Base-by-base conservation (phyloP, 1,139 yeast species). In the Suhomyces bokatorum region DNA sequence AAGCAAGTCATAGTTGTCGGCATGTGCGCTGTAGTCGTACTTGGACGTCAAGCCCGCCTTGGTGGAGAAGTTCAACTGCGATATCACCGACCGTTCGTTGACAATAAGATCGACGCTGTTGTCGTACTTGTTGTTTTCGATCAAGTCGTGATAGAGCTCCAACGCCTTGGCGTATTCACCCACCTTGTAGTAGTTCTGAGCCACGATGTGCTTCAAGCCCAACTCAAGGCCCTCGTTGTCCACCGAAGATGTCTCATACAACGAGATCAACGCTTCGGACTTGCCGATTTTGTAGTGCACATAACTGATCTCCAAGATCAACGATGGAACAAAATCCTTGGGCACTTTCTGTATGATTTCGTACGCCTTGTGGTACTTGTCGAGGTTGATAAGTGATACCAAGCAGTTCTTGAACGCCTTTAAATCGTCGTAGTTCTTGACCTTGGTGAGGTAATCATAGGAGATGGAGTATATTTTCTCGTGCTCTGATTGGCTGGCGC, bases 111-210 rank as follows among this genome's bases (percentile, higher is more conserved):
- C 98, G 39, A 75, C 57, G 30, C 57, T 50, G 51, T 56, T 66
- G 50, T 73, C 78, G 37, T 64, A 59, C 42, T 64, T 59, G 37
- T 64, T 62, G 44, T 65, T 62, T 7, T 55, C 39, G 24, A 80
- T 62, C 45, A 88, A 67, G 5, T 68, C 66, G 40, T 75, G 66
- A 59, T 88, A 89, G 4, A 87, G 54, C 6, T 65, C 60, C 49
- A 78, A 70, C 0, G 96, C 83, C 37, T 75, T 73, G 1, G 58
- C 60, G 53, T 79, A 75, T 16, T 77, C 62, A 8, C 96, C 97
- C 31, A 64, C 62, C 58, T 83, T 83, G 69, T 87, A 89, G 58
- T 77, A 78, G 50, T 83, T 81, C 66, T 91, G 99, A 0, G 97
- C 97, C 50, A 83, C 65, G n/a, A 89, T 75, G 61, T 90, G 96